These are phyloP conservation scores for Aphanomyces euteiches DNA, from an alignment of 352 stramenopile species.

Conservation along the genomic window DNA sequence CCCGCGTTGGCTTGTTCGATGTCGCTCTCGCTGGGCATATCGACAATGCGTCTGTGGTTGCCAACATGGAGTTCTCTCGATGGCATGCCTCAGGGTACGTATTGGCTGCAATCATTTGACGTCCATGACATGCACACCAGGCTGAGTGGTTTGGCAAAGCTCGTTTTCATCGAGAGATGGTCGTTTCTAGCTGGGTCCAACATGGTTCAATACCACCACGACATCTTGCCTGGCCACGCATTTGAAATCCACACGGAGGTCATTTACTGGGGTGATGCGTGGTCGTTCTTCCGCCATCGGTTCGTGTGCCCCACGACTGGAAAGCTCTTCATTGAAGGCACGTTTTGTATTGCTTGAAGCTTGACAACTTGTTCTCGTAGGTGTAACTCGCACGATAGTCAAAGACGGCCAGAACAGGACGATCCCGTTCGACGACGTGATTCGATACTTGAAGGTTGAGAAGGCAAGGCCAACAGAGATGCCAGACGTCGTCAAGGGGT, in stretches of 20 bases:
- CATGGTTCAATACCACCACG: constrained; percentile 38
- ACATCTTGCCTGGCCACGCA: constrained; percentile 38
- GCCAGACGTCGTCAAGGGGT: background rate
- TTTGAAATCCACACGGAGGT: constrained; percentile 41
- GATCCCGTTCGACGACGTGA: background rate
- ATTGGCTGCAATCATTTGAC: background rate
- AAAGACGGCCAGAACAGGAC: background rate
- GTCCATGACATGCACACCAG: background rate
- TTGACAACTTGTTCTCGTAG: background rate
- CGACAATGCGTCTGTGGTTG: constrained; percentile 18
- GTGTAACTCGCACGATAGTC: background rate
- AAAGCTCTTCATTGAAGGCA: constrained; percentile 37
- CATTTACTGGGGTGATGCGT: constrained; percentile 38
- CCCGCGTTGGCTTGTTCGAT: constrained; percentile 17
- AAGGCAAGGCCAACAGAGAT: background rate
- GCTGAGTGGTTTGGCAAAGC: background rate
- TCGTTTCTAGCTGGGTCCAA: constrained; percentile 42
- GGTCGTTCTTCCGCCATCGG: constrained; percentile 38
- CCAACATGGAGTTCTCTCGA: background rate
- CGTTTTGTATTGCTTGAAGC: background rate
- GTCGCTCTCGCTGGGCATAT: constrained; percentile 29
- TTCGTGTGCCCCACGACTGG: constrained; percentile 39
- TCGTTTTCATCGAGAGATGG: background rate
- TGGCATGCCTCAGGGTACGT: background rate
- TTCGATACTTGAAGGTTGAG: background rate